Base-by-base conservation (phyloP, 129 eudicot genomes). In the Tanacetum coccineum region DNA sequence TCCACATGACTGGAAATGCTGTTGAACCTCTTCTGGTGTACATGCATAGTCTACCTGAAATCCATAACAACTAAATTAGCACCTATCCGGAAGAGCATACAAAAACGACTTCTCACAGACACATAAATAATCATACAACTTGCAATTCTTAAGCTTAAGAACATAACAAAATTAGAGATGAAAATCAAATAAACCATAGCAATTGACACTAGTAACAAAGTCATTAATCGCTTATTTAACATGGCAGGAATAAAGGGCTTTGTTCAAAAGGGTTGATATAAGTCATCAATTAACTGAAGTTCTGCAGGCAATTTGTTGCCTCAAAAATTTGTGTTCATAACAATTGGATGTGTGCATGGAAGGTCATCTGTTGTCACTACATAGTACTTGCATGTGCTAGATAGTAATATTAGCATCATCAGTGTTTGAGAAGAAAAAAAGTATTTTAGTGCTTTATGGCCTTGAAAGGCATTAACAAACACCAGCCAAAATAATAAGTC, bases 1-100 rank as follows among this genome's bases (percentile, higher is more conserved):
- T 44, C 91, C 91, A 73, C 91, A 85, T 10, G 85, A 79, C 67
- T 82, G 91, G 63, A 82, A 80, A 72, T 75, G 80, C 70, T 75
- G 80, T 69, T 75, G 80, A 68, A 75, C 80, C 56, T 75, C 80
- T 26, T 75, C 80, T 15, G 80, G 80, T 12, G 80, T 75, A 17
- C 80, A 75, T 6, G 74, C 80, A 68, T 75, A 75, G 55, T 75
- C 80, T 60, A 75, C 80, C 80, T 75, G 74, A 26, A 1, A 19
- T 67, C 36, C 62, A 53, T 5, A 55, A 53, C 0, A 12, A 39
- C 19, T 18, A 52, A 28, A 18, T 67, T 48, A 67, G 63, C 7
- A 17, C 14, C 40, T 7, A 30, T 57, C 11, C 17, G 15, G 18
- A 26, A 67, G 71, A 10, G 48, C 22, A 67, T 67, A 30, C 59